Percentiles rank a stretch among this genome's conserved stretches.
These are phyloP conservation scores for Anthoceros angustus DNA, from an alignment of 225 moss, liverwort and hornwort genomes.

Conservation along the genomic window DNA sequence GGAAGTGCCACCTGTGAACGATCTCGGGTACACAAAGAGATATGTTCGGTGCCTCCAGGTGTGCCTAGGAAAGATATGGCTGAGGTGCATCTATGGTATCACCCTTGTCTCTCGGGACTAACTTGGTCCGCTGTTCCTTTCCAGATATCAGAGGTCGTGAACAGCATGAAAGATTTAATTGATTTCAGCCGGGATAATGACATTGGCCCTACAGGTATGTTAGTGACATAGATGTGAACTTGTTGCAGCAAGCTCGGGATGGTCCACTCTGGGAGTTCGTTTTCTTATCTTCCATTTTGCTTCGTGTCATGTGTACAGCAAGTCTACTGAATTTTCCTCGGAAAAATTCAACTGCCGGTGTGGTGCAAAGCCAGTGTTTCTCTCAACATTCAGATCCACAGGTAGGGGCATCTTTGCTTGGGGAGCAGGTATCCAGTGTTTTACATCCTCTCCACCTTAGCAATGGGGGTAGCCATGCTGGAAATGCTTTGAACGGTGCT, in stretches of 20 bases:
- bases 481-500: conserved; percentile 55
- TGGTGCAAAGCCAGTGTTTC: conserved; percentile 36
- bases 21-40: conserved; percentile 95
- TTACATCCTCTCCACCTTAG: conserved; percentile 9
- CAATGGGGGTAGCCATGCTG: conserved; percentile 27
- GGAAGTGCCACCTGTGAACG: conserved; percentile 89
- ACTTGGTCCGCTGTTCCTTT: background rate
- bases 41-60: conserved; percentile 99
- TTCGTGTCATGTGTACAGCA: conserved; percentile 11
- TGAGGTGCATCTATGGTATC: background rate
- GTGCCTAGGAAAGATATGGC: background rate
- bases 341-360: conserved; percentile 41
- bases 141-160: conserved; percentile 99
- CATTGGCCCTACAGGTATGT: conserved; percentile 66
- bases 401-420: conserved; percentile 6
- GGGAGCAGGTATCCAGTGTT: conserved; percentile 8
- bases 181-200: conserved; percentile 93
- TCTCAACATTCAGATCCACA: conserved; percentile 38
- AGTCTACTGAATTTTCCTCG: conserved; percentile 34
- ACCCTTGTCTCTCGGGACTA: background rate
- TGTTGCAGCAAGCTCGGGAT: background rate
- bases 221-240: background rate
- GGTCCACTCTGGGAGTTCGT: background rate
- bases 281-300: background rate
- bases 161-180: conserved; percentile 99